Base-by-base conservation (phyloP, 768 basidiomycete species). In the Mycena olivaceomarginata region DNA sequence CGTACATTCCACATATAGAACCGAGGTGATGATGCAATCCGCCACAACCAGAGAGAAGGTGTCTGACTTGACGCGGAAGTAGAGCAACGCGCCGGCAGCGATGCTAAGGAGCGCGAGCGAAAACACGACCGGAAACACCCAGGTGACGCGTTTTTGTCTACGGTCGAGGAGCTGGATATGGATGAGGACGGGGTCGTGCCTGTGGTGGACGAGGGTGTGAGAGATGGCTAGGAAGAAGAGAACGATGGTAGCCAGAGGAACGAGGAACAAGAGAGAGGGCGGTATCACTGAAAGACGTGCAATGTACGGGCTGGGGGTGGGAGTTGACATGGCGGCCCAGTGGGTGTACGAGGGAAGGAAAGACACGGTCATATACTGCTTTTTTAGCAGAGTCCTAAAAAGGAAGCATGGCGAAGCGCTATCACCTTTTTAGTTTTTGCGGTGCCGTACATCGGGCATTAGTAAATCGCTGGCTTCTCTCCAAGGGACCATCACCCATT, bases 101-200 rank as follows among this genome's bases (percentile, higher is more conserved):
- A 79, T 70, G 46, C 77, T 45, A 37, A 81, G 77, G 31, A 80
- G 25, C 25, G 77, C 77, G n/a, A 81, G 74, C n/a, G 76, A 70
- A 18, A 78, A 67, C 15, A 78, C 67, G 69, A 76, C 72, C 3
- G 77, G 73, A 59, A 79, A 74, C 16, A 68, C 73, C 78, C 78
- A 77, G 4, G 22, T 43, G 70, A 79, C 75, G 78, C 75, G 75
- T 77, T 51, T 45, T 70, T 68, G 59, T 2, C 51, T 48, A 12
- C 69, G 73, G 74, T 79, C 74, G 31, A 70, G 72, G 59, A 76
- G 51, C 60, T 72, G 76, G 64, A 77, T 70, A 18, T 66, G 48
- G 3, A 76, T 70, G 70, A 72, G 31, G 40, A 67, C 53, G 18
- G 71, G 76, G 4, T 70, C 70, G 70, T 71, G 71, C 43, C 53